These are phyloP conservation scores for Ophiostoma angusticollis DNA, from an alignment of 2,329 filamentous ascomycete species.

Conservation along the genomic window DNA sequence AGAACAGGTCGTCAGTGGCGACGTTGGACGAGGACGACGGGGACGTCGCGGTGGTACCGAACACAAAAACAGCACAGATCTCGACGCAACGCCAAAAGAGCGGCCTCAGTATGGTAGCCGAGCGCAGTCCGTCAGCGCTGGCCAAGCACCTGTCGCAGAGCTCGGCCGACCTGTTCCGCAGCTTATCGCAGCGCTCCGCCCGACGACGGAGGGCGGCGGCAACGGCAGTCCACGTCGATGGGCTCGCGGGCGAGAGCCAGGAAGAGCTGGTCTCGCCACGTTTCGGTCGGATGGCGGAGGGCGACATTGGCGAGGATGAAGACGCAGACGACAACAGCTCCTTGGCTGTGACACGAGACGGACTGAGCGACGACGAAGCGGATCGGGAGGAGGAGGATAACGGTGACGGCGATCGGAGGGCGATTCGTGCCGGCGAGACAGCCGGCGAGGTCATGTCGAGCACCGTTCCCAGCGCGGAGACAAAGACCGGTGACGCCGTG, in stretches of 20 bases:
- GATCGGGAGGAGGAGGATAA: slow-evolving; percentile 26
- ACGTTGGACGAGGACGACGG: slow-evolving; percentile 50
- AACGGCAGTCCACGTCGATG: background rate
- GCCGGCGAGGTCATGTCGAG: slow-evolving; percentile 8
- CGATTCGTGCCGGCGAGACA: slow-evolving; percentile 15
- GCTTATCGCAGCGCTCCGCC: slow-evolving; percentile 27
- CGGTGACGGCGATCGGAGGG: slow-evolving; percentile 14
- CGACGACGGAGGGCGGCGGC: background rate
- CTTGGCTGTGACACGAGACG: slow-evolving; percentile 45
- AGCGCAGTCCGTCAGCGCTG: slow-evolving; percentile 20
- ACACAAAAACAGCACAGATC: background rate
- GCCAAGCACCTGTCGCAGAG: slow-evolving; percentile 36
- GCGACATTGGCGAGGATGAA: slow-evolving; percentile 30
- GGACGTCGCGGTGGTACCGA: slow-evolving; percentile 10
- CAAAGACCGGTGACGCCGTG: background rate
- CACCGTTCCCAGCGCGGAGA: no score
- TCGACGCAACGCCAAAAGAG: background rate
- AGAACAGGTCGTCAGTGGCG: slow-evolving; percentile 51
- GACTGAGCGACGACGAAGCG: slow-evolving; percentile 33
- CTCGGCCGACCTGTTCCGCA: slow-evolving; percentile 32
- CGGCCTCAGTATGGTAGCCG: slow-evolving; percentile 10
- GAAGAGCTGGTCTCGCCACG: slow-evolving; percentile 33
- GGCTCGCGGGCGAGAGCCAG: slow-evolving; percentile 23
- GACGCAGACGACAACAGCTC: slow-evolving; percentile 33
- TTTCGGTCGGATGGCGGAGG: slow-evolving; percentile 14